Percentiles rank a stretch among this genome's conserved stretches.
Evolutionary conservation across 805 yeast genomes (phyloP).

Genomic region (Pichia thaimueangensis): DNA sequence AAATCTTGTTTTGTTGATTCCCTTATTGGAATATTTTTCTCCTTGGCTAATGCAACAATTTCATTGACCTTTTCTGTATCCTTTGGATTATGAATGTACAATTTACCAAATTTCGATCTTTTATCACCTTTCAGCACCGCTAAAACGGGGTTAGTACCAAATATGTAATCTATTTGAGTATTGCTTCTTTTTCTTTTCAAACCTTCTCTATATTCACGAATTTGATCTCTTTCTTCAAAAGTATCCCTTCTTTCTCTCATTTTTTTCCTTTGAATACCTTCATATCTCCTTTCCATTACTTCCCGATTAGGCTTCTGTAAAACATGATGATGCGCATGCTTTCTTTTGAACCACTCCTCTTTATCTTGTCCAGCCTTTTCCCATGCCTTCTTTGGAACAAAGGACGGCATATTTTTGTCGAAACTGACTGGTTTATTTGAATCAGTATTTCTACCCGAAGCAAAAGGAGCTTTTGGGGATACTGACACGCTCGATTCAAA

Average conservation of each 20-base stretch:
- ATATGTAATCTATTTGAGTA: constrained; percentile 61
- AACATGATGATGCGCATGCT: constrained; percentile 65
- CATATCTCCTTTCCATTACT: constrained; percentile 10
- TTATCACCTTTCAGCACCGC: constrained; percentile 59
- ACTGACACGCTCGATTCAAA: too few relatives aligned
- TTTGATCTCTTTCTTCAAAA: constrained; percentile 5
- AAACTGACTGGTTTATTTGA: constrained; percentile 20
- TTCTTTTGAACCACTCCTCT: constrained; percentile 53
- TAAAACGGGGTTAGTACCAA: constrained; percentile 67
- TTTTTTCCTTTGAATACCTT: constrained; percentile 8
- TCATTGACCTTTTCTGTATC: constrained; percentile 29
- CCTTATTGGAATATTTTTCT: constrained; percentile 32
- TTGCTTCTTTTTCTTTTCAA: constrained; percentile 23
- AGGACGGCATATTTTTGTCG: constrained; percentile 39
- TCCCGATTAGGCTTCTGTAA: constrained; percentile 29
- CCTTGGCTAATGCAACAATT: constrained; percentile 42
- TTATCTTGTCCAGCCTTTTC: constrained; percentile 53
- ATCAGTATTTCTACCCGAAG: constrained; percentile 2
- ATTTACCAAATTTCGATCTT: constrained; percentile 45
- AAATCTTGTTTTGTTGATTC: constrained; percentile 42
- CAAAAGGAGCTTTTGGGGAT: constrained; percentile 30
- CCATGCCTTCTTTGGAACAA: constrained; percentile 53
- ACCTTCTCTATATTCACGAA: constrained; percentile 13
- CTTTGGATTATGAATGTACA: constrained; percentile 40
- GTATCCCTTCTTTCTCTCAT: constrained; percentile 15